Percentiles rank a stretch among this genome's conserved stretches.
These are phyloP conservation scores for Sporothrix inflata DNA, from an alignment of 2,329 filamentous ascomycete genomes.

Conservation along the genomic window DNA sequence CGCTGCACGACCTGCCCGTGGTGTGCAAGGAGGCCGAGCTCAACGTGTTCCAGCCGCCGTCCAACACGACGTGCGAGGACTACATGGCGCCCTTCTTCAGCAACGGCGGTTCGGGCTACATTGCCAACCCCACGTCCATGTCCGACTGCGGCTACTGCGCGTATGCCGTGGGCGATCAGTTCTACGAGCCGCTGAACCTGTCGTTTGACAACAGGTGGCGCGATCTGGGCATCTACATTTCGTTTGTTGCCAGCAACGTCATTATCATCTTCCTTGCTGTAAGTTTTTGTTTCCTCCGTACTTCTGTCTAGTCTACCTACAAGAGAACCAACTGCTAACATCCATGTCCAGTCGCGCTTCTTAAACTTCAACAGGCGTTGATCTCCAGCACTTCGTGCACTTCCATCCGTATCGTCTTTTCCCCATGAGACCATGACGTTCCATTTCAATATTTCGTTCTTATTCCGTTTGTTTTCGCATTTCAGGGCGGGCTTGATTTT, in stretches of 20 bases:
- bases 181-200: constrained; percentile 70
- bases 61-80: constrained; percentile 68
- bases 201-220: constrained; percentile 73
- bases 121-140: constrained; percentile 65
- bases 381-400: not conserved
- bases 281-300: constrained; percentile 39
- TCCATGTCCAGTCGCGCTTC: constrained; percentile 49
- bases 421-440: not conserved
- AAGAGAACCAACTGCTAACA: constrained; percentile 14
- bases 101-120: constrained; percentile 69
- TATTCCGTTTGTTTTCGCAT: not conserved
- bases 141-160: constrained; percentile 79
- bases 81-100: constrained; percentile 77
- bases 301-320: too few species aligned
- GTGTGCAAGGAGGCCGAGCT: constrained; percentile 64
- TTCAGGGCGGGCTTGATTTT: not conserved
- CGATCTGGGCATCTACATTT: constrained; percentile 76
- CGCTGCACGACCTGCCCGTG: constrained; percentile 68
- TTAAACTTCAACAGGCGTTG: constrained; percentile 57
- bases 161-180: constrained; percentile 78
- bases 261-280: constrained; percentile 61
- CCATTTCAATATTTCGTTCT: not conserved
- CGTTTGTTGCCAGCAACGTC: constrained; percentile 78
- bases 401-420: not conserved
- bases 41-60: constrained; percentile 69